phyloP scores from a whole-genome alignment of 2,329 filamentous ascomycete species.

The Cladosporium sp. region DNA sequence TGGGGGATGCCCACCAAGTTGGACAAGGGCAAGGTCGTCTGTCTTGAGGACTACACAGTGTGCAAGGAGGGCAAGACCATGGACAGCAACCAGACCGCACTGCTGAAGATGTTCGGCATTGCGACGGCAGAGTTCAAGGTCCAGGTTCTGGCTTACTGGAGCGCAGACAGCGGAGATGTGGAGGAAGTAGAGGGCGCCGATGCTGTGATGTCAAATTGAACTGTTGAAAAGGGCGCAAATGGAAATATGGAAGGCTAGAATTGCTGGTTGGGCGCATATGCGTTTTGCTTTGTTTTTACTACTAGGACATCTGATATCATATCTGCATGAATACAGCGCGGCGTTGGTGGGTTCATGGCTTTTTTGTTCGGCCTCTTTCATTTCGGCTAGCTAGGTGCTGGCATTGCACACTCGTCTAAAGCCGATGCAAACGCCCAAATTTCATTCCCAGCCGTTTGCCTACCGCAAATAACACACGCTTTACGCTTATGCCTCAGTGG shows the following conservation, averaged over 20 bases:
- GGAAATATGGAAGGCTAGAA: conserved; percentile 17
- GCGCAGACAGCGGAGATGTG: conserved; percentile 36
- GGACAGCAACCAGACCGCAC: conserved; percentile 86
- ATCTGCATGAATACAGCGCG: conserved; percentile 28
- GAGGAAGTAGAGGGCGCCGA: conserved; percentile 31
- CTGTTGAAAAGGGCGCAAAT: conserved; percentile 4
- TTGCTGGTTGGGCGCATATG: conserved; percentile 17
- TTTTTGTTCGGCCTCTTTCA: conserved; percentile 18
- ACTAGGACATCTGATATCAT: conserved; percentile 18
- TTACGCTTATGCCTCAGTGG: conserved; percentile 72
- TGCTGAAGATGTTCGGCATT: conserved; percentile 91
- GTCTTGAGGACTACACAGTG: conserved; percentile 71
- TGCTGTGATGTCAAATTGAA: conserved; percentile 17
- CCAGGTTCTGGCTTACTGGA: conserved; percentile 64
- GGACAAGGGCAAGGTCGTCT: conserved; percentile 81
- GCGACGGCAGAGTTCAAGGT: conserved; percentile 90
- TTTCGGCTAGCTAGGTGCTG: conserved; percentile 19
- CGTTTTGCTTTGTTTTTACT: conserved; percentile 15
- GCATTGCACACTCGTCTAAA: conserved; percentile 18
- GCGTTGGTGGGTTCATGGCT: conserved; percentile 31
- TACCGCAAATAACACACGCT: conserved; percentile 20
- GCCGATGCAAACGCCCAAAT: conserved; percentile 18
- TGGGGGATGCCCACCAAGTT: conserved; percentile 87
- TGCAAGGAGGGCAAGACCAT: conserved; percentile 83
- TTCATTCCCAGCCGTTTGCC: conserved; percentile 17